Conservation (phyloP, 2,329 filamentous ascomycete species). For the Pseudohalonectria lignicola region DNA sequence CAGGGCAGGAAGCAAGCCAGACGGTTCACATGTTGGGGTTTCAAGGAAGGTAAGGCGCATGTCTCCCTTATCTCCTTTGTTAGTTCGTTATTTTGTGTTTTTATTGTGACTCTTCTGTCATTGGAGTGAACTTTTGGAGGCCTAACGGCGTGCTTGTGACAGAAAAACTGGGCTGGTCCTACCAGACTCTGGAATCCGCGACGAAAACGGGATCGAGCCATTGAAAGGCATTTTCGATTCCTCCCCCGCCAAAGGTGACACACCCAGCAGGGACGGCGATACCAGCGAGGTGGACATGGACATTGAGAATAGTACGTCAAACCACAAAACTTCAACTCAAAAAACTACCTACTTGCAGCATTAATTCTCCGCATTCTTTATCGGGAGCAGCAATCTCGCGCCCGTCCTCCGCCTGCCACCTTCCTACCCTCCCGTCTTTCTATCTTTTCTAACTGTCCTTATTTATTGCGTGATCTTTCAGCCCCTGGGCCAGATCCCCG, state of each 20-base stretch:
- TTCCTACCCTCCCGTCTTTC: too few relatives aligned
- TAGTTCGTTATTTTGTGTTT: too few relatives aligned
- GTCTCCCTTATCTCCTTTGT: not conserved
- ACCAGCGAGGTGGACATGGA: constrained; percentile 35
- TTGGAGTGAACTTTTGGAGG: too few relatives aligned
- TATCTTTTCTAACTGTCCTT: too few relatives aligned
- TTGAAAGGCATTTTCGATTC: constrained; percentile 74
- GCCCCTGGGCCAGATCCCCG: constrained; percentile 42
- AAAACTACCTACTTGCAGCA: too few relatives aligned
- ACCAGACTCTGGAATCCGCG: constrained; percentile 66
- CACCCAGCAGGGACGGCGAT: constrained; percentile 13
- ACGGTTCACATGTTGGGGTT: not conserved
- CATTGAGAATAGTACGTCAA: constrained; percentile 28
- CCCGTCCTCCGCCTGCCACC: too few relatives aligned
- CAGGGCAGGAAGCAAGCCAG: not conserved
- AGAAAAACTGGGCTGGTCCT: constrained; percentile 87
- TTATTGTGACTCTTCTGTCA: too few relatives aligned
- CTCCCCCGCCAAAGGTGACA: constrained; percentile 54
- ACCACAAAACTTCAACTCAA: not conserved
- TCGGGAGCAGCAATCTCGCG: too few relatives aligned
- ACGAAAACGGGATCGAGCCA: constrained; percentile 86
- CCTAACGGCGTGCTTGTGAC: too few relatives aligned
- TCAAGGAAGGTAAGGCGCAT: not conserved
- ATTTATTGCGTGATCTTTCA: too few relatives aligned
- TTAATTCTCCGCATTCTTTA: not conserved